These are phyloP conservation scores for Alternaria atra DNA, from an alignment of 2,329 filamentous ascomycete species.

Conservation along the genomic window DNA sequence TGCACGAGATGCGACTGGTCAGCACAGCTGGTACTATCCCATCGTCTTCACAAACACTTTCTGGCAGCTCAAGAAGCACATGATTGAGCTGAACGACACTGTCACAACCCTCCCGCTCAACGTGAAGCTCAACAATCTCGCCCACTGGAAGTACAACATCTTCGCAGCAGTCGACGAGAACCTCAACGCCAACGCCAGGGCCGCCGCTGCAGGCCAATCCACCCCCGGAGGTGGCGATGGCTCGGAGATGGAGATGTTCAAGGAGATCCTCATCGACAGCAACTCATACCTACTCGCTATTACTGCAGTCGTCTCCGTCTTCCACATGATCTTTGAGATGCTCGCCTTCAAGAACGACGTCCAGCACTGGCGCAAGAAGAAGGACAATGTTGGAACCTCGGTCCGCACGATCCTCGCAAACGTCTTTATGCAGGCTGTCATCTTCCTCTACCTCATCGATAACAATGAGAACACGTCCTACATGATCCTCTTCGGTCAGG, in stretches of 20 bases:
- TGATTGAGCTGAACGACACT: constrained; percentile 90
- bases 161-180: constrained; percentile 87
- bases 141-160: constrained; percentile 88
- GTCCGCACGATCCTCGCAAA: constrained; percentile 96
- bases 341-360: constrained; percentile 98
- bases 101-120: constrained; percentile 83
- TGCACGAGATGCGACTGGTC: constrained; percentile 81
- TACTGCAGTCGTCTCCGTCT: constrained; percentile 82
- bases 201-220: constrained; percentile 75
- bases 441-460: constrained; percentile 96
- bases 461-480: constrained; percentile 98
- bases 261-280: constrained; percentile 91
- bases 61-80: constrained; percentile 92
- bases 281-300: constrained; percentile 89
- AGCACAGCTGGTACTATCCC: constrained; percentile 94
- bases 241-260: constrained; percentile 95
- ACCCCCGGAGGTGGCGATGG: constrained; percentile 85
- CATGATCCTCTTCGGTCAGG: constrained; percentile 98
- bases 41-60: constrained; percentile 94
- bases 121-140: constrained; percentile 82
- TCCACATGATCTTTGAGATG: constrained; percentile 95
- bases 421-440: constrained; percentile 95
- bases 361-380: constrained; percentile 98
- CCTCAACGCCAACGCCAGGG: constrained; percentile 81
- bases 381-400: constrained; percentile 96